Conservation (phyloP, 768 basidiomycete species). For the Suillus ampliporus region DNA sequence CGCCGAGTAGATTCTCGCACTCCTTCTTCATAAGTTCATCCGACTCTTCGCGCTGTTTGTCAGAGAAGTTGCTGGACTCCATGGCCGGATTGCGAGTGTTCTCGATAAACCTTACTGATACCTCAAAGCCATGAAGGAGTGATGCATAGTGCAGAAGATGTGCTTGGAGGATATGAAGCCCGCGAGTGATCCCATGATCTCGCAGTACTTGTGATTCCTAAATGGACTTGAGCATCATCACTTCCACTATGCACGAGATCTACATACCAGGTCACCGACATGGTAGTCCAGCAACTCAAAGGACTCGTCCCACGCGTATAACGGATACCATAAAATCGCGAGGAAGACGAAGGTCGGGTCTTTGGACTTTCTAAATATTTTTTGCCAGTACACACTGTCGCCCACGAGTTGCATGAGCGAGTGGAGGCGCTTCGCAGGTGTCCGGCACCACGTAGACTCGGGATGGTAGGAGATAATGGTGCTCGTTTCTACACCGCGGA, state of each 20-base stretch:
- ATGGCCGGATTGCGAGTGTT: constrained; percentile 56
- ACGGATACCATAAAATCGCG: constrained; percentile 60
- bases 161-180: constrained; percentile 61
- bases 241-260: neutral
- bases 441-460: constrained; percentile 10
- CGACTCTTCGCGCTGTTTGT: constrained; percentile 25
- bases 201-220: constrained; percentile 53
- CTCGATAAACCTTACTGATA: constrained; percentile 54
- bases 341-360: constrained; percentile 64
- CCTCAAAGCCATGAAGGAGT: constrained; percentile 58
- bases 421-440: constrained; percentile 32
- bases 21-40: constrained; percentile 49
- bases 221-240: neutral
- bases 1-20: constrained; percentile 51
- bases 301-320: constrained; percentile 68
- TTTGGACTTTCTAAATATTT: constrained; percentile 28
- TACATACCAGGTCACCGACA: constrained; percentile 54
- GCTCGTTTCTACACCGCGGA: constrained; percentile 35
- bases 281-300: constrained; percentile 57
- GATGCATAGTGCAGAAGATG: constrained; percentile 61
- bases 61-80: constrained; percentile 29
- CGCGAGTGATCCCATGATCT: constrained; percentile 50
- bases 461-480: constrained; percentile 40
- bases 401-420: constrained; percentile 37
- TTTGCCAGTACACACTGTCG: constrained; percentile 37